Percentiles rank a stretch among this genome's conserved stretches.
These are phyloP conservation scores for Fusarium sambucinum DNA, from an alignment of 2,329 filamentous ascomycete genomes.

Conservation along the genomic window DNA sequence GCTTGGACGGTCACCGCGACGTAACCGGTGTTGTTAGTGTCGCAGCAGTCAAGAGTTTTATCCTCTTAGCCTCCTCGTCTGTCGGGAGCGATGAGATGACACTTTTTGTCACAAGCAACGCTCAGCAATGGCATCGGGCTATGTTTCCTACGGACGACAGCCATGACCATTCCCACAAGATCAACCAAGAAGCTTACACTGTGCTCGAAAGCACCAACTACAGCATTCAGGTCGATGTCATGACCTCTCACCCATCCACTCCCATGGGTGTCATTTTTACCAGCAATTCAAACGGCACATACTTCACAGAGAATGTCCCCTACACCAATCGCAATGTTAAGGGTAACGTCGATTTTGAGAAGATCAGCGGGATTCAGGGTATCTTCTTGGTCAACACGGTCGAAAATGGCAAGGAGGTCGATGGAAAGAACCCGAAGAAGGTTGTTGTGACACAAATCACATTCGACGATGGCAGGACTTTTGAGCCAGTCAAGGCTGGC, in stretches of 20 bases:
- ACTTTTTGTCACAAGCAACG: constrained; percentile 88
- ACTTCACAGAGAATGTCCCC: constrained; percentile 91
- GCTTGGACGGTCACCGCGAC: constrained; percentile 78
- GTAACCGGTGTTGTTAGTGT: constrained; percentile 85
- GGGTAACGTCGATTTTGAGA: constrained; percentile 94
- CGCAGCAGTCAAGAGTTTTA: constrained; percentile 85
- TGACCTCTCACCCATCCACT: constrained; percentile 73
- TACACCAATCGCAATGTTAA: constrained; percentile 86
- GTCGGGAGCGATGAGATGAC: constrained; percentile 89
- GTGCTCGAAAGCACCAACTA: constrained; percentile 97
- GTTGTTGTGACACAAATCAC: constrained; percentile 85
- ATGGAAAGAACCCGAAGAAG: constrained; percentile 68
- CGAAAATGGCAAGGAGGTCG: constrained; percentile 83
- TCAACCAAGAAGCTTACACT: constrained; percentile 90
- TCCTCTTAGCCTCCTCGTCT: constrained; percentile 85
- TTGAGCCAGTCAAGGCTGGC: constrained; percentile 76
- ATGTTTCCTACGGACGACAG: constrained; percentile 86
- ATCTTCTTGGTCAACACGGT: constrained; percentile 92
- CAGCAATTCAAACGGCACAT: constrained; percentile 97
- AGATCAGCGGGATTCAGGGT: constrained; percentile 90
- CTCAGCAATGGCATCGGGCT: constrained; percentile 88
- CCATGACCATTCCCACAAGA: constrained; percentile 73
- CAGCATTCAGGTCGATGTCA: constrained; percentile 95
- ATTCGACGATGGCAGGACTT: constrained; percentile 94
- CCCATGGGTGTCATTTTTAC: constrained; percentile 92